A percentile compares a stretch with the other conserved stretches of the same genome.
Evolutionary conservation across 805 yeast genomes (phyloP).

Genomic region (Candida tallmaniae): DNA sequence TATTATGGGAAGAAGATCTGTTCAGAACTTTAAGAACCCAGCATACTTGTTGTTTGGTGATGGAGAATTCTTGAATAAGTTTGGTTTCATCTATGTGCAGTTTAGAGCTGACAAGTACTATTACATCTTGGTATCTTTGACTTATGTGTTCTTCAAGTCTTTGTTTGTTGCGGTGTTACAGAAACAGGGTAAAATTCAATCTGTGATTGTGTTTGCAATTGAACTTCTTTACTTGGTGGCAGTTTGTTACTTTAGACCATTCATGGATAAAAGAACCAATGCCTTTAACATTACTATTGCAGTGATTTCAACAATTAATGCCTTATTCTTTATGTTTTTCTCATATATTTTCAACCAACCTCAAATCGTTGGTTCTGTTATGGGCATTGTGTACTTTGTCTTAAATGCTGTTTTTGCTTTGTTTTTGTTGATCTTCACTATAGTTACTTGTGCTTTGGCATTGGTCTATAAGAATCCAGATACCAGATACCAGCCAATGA

Average conservation of each 20-base stretch:
- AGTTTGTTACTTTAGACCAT: slow-evolving; percentile 75
- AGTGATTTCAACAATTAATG: slow-evolving; percentile 72
- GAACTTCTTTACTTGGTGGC: slow-evolving; percentile 68
- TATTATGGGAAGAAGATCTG: slow-evolving; percentile 68
- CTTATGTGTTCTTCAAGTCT: slow-evolving; percentile 68
- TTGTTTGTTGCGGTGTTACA: slow-evolving; percentile 86
- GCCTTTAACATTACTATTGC: slow-evolving; percentile 87
- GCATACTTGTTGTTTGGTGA: slow-evolving; percentile 91
- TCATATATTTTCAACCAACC: slow-evolving; percentile 82
- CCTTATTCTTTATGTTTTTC: slow-evolving; percentile 85
- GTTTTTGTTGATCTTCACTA: slow-evolving; percentile 75
- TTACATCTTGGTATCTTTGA: slow-evolving; percentile 65
- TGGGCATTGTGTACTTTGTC: slow-evolving; percentile 86
- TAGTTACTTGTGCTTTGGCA: slow-evolving; percentile 83
- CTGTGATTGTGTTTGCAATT: slow-evolving; percentile 67
- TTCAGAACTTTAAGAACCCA: slow-evolving; percentile 75
- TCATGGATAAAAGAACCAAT: slow-evolving; percentile 91
- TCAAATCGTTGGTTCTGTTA: slow-evolving; percentile 81
- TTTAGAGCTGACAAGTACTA: slow-evolving; percentile 83
- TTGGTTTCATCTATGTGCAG: slow-evolving; percentile 90
- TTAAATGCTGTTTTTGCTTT: slow-evolving; percentile 87
- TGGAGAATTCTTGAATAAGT: slow-evolving; percentile 70
- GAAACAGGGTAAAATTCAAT: slow-evolving; percentile 72
- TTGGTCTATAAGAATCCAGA: slow-evolving; percentile 89
- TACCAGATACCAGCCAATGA: slow-evolving; percentile 91